These are phyloP conservation scores for Lanmaoa rubissima DNA, from an alignment of 768 basidiomycete species.

Conservation along the genomic window DNA sequence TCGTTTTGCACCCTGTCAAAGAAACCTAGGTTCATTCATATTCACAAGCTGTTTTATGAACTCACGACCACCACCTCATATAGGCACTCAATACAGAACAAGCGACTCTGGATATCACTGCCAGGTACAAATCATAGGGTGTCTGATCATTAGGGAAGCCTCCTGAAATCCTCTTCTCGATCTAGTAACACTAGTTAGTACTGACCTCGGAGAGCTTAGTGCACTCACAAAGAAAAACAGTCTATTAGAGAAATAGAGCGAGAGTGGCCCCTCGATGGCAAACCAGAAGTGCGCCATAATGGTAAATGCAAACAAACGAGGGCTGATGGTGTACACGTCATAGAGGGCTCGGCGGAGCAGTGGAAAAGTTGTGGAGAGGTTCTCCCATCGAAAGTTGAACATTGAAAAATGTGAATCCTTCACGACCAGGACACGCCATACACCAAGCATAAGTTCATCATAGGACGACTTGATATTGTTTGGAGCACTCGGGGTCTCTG, in stretches of 20 bases:
- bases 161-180: slow-evolving; percentile 18
- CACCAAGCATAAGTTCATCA: slow-evolving; percentile 19
- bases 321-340: slow-evolving; percentile 26
- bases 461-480: not conserved
- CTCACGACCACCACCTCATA: slow-evolving; percentile 22
- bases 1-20: slow-evolving; percentile 2
- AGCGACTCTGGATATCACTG: slow-evolving; percentile 9
- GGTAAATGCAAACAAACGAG: slow-evolving; percentile 12
- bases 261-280: slow-evolving; percentile 18
- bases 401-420: slow-evolving; percentile 8
- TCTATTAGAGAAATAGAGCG: slow-evolving; percentile 23
- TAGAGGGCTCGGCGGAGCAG: slow-evolving; percentile 16
- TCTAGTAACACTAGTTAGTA: slow-evolving; percentile 11
- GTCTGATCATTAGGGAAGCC: not conserved
- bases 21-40: not conserved
- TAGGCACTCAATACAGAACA: slow-evolving; percentile 19
- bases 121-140: slow-evolving; percentile 8
- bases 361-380: not conserved
- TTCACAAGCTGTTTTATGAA: not conserved
- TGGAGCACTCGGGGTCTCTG: not conserved
- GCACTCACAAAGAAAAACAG: slow-evolving; percentile 22
- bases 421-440: slow-evolving; percentile 25
- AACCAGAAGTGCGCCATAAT: slow-evolving; percentile 16
- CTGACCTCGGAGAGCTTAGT: not conserved
- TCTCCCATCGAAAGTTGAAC: slow-evolving; percentile 9